Percentiles rank a stretch among this genome's conserved stretches.
Evolutionary conservation across 495 filamentous ascomycete genomes (phyloP).

Genomic region (Thozetella sp.): DNA sequence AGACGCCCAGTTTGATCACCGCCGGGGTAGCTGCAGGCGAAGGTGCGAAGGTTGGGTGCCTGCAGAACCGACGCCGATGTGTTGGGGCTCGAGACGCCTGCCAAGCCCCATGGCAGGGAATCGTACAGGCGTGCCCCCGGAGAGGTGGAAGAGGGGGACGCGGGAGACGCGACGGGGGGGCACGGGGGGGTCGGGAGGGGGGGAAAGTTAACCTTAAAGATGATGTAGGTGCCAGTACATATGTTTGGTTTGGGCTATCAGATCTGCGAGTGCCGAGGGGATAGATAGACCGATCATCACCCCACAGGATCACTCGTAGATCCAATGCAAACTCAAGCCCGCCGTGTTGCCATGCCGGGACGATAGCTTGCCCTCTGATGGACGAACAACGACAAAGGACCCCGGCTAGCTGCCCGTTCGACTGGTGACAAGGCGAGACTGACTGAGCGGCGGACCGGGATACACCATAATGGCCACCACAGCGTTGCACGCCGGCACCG

Average conservation of each 20-base stretch:
- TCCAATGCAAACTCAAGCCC: not conserved
- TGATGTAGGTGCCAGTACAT: not conserved
- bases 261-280: not conserved
- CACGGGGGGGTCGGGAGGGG: not conserved
- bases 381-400: not conserved
- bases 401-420: not conserved
- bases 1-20: not conserved
- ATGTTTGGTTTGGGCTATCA: not conserved
- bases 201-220: conserved; percentile 1
- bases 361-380: not conserved
- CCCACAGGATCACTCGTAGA: not conserved
- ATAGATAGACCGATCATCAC: not conserved
- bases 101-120: not conserved
- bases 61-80: not conserved
- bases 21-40: not conserved
- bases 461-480: conserved; percentile 12
- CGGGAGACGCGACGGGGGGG: too few species aligned
- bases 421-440: not conserved
- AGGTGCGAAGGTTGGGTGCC: not conserved
- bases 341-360: not conserved
- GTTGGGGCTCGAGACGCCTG: not conserved
- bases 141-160: too few species aligned
- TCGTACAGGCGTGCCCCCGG: not conserved
- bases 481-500: conserved; percentile 20
- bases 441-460: not conserved